Evolutionary conservation across 805 yeast genomes (phyloP), one percentile per base, ranked within the genome.

Genomic region (Saturnispora halmiae): DNA sequence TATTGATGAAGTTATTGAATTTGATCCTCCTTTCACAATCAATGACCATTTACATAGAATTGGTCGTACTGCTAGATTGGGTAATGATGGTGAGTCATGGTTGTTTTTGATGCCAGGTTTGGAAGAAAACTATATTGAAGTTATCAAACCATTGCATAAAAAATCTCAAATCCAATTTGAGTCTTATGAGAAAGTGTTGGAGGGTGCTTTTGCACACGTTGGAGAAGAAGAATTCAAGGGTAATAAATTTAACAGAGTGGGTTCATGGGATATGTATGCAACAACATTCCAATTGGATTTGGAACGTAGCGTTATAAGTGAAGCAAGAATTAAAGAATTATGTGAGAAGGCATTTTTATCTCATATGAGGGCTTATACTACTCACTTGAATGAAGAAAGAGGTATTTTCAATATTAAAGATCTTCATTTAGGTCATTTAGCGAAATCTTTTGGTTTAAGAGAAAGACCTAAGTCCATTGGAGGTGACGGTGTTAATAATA

Each of bases 51-150:
- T 92, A 44, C 99, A 92, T 61, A 73, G 99, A 61, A 84, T 88
- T 42, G 99, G 99, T 40, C 78, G 99, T 66, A 87, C 97, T 10
- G 99, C 99, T 7, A 79, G 99, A 65, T 95, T 94, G n/a, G 98
- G 98, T 47, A 72, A 77, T 34, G 61, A 66, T 30, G 99, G 99
- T 58, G 70, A 70, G 29, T 82, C 96, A 1, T 59, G 77, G 2
- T 61, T 92, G 43, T 86, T 90, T 54, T 65, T 92, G 31, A 65
- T 90, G 25, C 98, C 99, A 1, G 94, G 95, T 1, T 72, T 67
- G 45, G 97, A 90, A 60, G 97, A 90, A 63, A 78, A 75, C 11
- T 90, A 87, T 54, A 66, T 82, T 46, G 82, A 77, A 18, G 73
- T 72, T 40, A 69, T 83, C 35, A 69, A 66, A 35, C 66, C 70